A percentile compares a stretch with the other conserved stretches of the same genome.
phyloP scores from a whole-genome alignment of 306 rosid species.

The Sesbania bispinosa region DNA sequence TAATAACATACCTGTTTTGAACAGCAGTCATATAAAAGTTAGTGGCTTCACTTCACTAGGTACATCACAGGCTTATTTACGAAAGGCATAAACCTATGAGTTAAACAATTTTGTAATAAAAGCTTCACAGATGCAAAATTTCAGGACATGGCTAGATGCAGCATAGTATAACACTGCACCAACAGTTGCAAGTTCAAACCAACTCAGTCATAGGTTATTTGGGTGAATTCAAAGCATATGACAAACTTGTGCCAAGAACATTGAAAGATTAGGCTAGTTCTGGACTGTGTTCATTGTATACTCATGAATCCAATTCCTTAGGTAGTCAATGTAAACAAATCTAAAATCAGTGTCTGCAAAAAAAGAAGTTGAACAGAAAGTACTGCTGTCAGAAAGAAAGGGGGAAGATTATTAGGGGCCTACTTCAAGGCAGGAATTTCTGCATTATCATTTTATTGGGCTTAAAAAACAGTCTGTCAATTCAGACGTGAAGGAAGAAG shows the following conservation, averaged over 20 bases:
- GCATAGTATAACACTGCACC: slow-evolving; percentile 10
- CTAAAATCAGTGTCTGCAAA: not conserved
- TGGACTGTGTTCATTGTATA: not conserved
- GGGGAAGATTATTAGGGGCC: not conserved
- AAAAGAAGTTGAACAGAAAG: slow-evolving; percentile 3
- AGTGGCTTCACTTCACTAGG: slow-evolving; percentile 29
- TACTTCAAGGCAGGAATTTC: not conserved
- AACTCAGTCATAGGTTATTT: slow-evolving; percentile 25
- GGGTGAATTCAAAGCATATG: not conserved
- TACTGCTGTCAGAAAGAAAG: not conserved
- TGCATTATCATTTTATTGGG: not conserved
- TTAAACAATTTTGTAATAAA: slow-evolving; percentile 1
- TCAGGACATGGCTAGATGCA: slow-evolving; percentile 13
- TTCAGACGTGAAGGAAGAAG: not conserved
- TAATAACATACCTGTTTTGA: slow-evolving; percentile 22
- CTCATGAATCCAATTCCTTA: not conserved
- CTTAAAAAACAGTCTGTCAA: not conserved
- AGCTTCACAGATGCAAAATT: not conserved
- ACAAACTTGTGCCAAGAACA: slow-evolving; percentile 4
- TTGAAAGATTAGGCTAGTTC: not conserved
- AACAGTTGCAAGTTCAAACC: slow-evolving; percentile 16
- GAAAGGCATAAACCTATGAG: slow-evolving; percentile 17
- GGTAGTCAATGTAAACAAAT: not conserved
- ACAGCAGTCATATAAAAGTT: slow-evolving; percentile 14
- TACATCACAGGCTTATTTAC: slow-evolving; percentile 26